Percentiles rank a stretch among this genome's conserved stretches.
Conservation (phyloP, 176 grass and related monocot genomes). For the Echinochloa phyllopogon region DNA sequence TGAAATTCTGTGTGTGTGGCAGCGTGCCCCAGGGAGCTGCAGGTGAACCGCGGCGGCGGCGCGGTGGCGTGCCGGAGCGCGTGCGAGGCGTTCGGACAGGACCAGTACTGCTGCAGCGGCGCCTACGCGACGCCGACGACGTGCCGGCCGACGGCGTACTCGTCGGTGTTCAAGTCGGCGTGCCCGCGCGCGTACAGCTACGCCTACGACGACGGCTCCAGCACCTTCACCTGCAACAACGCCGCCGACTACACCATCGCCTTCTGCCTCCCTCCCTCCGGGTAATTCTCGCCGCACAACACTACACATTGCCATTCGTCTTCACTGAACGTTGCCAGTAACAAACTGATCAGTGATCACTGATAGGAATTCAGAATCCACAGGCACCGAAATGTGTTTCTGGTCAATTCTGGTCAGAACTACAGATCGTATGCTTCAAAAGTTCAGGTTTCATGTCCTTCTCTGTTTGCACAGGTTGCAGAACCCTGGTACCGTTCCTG, state of each 20-base stretch:
- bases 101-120: conserved; percentile 94
- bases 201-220: conserved; percentile 77
- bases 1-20: background rate
- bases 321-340: background rate
- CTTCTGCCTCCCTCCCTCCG: conserved; percentile 71
- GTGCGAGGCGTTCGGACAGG: conserved; percentile 82
- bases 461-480: conserved; percentile 41
- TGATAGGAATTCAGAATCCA: background rate
- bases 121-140: conserved; percentile 69
- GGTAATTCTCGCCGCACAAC: conserved; percentile 26
- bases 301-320: background rate
- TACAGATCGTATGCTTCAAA: background rate
- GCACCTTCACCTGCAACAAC: conserved; percentile 80
- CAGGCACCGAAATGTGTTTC: background rate
- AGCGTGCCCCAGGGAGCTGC: conserved; percentile 90
- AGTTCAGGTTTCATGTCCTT: background rate
- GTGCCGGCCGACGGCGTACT: conserved; percentile 78
- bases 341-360: background rate
- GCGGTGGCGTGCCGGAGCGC: conserved; percentile 84
- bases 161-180: conserved; percentile 76
- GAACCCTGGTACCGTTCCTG: conserved; percentile 17
- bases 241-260: conserved; percentile 76
- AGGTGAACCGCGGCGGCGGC: conserved; percentile 58
- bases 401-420: background rate
- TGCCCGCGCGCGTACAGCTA: conserved; percentile 93